Evolutionary conservation across 1,284 basidiomycete species (phyloP).

Genomic region (Anthracocystis walkeri): DNA sequence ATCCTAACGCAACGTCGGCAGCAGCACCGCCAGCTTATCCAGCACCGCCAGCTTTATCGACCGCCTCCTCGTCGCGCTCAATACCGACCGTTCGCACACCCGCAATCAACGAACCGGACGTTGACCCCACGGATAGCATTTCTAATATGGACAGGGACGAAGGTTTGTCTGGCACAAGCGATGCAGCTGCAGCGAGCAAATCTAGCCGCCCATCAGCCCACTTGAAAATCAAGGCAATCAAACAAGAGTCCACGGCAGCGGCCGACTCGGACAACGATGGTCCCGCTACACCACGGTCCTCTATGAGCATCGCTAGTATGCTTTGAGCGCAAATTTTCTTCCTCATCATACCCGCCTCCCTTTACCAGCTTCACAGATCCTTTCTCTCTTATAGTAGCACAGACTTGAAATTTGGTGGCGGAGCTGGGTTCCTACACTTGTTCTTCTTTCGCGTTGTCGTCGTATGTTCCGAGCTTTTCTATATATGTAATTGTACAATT

Average conservation of each 20-base stretch:
- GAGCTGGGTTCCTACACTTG: background rate
- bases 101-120: slow-evolving; percentile 17
- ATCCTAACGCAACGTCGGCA: background rate
- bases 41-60: background rate
- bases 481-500: slow-evolving; percentile 20
- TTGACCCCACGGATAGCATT: slow-evolving; percentile 9
- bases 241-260: slow-evolving; percentile 8
- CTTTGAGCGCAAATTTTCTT: slow-evolving; percentile 12
- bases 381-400: background rate
- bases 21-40: background rate
- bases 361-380: no score
- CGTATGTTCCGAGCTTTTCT: background rate
- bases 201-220: slow-evolving; percentile 6
- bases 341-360: slow-evolving; percentile 4
- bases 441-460: background rate
- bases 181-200: slow-evolving; percentile 2
- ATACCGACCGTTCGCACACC: background rate
- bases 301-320: slow-evolving; percentile 50
- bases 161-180: background rate
- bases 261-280: slow-evolving; percentile 19
- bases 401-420: background rate
- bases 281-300: slow-evolving; percentile 28
- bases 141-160: background rate
- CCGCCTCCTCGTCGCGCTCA: slow-evolving; percentile 4
- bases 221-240: slow-evolving; percentile 29